Evolutionary conservation across 2,329 filamentous ascomycete species (phyloP), one percentile per base, ranked within the genome.

Genomic region (Scytalidium sp.): DNA sequence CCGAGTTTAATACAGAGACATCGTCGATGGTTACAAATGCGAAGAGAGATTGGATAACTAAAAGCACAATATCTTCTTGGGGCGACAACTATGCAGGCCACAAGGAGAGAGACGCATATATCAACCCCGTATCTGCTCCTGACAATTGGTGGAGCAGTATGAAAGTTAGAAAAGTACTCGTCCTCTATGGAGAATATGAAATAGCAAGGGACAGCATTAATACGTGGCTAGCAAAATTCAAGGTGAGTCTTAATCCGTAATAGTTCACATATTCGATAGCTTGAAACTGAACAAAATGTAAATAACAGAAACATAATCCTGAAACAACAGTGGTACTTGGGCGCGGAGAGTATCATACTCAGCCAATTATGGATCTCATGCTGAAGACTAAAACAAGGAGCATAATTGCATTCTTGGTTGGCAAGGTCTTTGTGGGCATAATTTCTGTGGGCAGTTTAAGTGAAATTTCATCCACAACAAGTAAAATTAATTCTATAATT

Each of bases 111-210:
- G 45, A 47, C 22, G 78, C 81, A 54, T 66, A 72, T 41, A 85
- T 83, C 58, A 81, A 70, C 22, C 76, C 83, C 58, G 68, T 81
- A 0, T 58, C 60, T 8, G 81, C 80, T 1, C 67, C 73, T 2
- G 49, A 67, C 3, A 68, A 71, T 2, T 85, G 81, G 81, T 85
- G 78, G 71, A 60, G 69, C 10, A 70, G 67, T 2, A 66, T 80
- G 11, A 68, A 73, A 0, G 70, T 80, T 3, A 65, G 70, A 19
- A 69, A 75, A 40, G 67, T 83, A 1, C 58, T 83, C 21, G 69
- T 85, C 5, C 75, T 75, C 54, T 77, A 69, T 2, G 83, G 82
- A 1, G 74, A 68, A 1, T 73, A 36, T 15, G 32, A 36, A 36
- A 5, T 36, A 36, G 5, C 7, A 36, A 36, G 15, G 17, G 32